Base-by-base conservation (phyloP, 2,329 filamentous ascomycete species). In the Aspergillus sp. region DNA sequence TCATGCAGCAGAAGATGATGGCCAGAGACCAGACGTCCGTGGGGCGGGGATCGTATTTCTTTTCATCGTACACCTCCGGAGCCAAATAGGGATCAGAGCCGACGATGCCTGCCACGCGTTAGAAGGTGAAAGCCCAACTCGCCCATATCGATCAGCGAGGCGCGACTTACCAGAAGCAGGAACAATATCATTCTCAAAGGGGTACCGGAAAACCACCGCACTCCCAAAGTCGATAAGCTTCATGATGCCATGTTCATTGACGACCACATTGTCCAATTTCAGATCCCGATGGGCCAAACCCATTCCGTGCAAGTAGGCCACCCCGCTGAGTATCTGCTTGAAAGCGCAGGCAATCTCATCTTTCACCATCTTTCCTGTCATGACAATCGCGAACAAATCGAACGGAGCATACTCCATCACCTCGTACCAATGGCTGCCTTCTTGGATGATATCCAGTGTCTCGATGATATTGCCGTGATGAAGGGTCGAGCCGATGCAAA, bases 1-100 rank as follows among this genome's bases (percentile, higher is more conserved):
- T 95, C 95, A 99, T 99, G 81, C 95, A 99, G 78, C 95, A 98
- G 78, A 94, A 99, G 58, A 99, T 98, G 68, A 99, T 99, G 17
- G 94, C 95, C 61, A 99, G 82, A 10, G 95, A 99, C 95, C 95
- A 99, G 61, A 99, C 92, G 78, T 99, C 95, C 1, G 94, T 91
- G 6, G 92, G 91, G 63, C 93, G 90, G 1, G 95, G 92, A 71
- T 99, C 93, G 74, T 99, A 99, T 72, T 92, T 93, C 66, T 90
- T 88, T 63, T 93, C 87, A 66, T 97, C 93, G 71, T 98, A 98
- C 1, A 99, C 95, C 77, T 99, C 95, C 0, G 95, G 95, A 0
- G 95, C 95, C 47, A 99, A 85, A 74, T 99, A 99, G 3, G 95
- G 95, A 78, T 99, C 95, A 8, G 95, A 97, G 50, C 89, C 89